These are phyloP conservation scores for Colletotrichum chlorophyti DNA, from an alignment of 2,329 filamentous ascomycete genomes.

Conservation along the genomic window DNA sequence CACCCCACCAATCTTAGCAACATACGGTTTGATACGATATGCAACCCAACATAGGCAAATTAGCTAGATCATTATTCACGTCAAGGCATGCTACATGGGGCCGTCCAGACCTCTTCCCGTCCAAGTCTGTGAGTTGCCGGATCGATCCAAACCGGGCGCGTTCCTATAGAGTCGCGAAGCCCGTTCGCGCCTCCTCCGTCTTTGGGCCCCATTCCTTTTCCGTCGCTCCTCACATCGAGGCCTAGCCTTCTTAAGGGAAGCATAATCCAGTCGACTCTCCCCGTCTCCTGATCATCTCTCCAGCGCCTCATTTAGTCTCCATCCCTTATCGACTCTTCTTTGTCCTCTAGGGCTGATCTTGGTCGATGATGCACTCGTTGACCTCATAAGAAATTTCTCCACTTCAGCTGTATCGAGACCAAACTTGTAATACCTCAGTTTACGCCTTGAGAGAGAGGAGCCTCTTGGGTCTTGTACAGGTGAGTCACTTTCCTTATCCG, in stretches of 20 bases:
- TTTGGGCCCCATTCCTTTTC: slow-evolving; percentile 18
- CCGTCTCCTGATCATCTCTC: background rate
- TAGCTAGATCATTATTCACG: too few relatives aligned
- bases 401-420: background rate
- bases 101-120: background rate
- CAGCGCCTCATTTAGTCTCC: background rate
- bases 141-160: slow-evolving; percentile 13
- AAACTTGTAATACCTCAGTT: background rate
- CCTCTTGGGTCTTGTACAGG: background rate
- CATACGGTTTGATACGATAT: too few relatives aligned
- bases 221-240: slow-evolving; percentile 8
- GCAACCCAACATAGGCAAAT: too few relatives aligned
- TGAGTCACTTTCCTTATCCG: background rate
- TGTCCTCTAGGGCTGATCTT: slow-evolving; percentile 18
- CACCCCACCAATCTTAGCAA: too few relatives aligned
- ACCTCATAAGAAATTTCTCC: slow-evolving; percentile 11
- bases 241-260: background rate
- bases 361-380: slow-evolving; percentile 19
- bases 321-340: slow-evolving; percentile 2
- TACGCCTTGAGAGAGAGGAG: background rate
- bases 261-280: slow-evolving; percentile 4
- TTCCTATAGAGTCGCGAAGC: slow-evolving; percentile 18
- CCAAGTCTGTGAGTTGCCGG: slow-evolving; percentile 8
- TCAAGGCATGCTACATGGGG: background rate
- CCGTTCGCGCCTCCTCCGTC: slow-evolving; percentile 9